Percentiles rank a stretch among this genome's conserved stretches.
These are phyloP conservation scores for Staphylotrichum tortipilum DNA, from an alignment of 495 filamentous ascomycete species.

Conservation along the genomic window DNA sequence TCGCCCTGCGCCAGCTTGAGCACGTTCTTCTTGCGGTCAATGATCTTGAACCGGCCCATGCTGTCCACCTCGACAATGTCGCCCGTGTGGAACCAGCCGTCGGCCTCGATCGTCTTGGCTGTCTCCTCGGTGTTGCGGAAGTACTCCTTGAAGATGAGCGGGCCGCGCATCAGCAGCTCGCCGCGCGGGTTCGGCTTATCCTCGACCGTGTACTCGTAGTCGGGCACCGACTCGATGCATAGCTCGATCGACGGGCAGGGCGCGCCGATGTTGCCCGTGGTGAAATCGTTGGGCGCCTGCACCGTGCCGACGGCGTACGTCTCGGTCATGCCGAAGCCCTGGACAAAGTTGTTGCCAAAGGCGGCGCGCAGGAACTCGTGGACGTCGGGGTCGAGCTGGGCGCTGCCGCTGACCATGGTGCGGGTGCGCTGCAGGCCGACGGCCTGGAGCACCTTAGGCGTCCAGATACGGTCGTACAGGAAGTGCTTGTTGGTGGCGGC, in stretches of 20 bases:
- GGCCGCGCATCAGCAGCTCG: constrained; percentile 77
- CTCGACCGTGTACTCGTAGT: constrained; percentile 86
- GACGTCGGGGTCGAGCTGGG: constrained; percentile 78
- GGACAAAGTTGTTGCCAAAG: constrained; percentile 68
- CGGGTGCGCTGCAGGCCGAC: constrained; percentile 68
- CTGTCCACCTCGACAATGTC: constrained; percentile 81
- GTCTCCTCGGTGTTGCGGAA: constrained; percentile 85
- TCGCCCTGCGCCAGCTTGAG: constrained; percentile 97
- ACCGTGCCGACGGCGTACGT: constrained; percentile 72
- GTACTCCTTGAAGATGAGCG: constrained; percentile 73
- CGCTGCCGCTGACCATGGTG: constrained; percentile 79
- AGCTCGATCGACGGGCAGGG: constrained; percentile 59
- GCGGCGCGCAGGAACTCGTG: constrained; percentile 82
- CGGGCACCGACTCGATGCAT: constrained; percentile 79
- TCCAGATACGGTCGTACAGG: constrained; percentile 88
- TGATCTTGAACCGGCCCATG: constrained; percentile 79
- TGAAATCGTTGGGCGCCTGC: constrained; percentile 62
- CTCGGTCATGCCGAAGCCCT: constrained; percentile 94
- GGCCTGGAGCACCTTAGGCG: constrained; percentile 73
- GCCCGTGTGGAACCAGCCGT: constrained; percentile 96
- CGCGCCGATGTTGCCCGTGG: constrained; percentile 72
- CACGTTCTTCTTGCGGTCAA: constrained; percentile 97
- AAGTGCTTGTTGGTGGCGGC: constrained; percentile 73
- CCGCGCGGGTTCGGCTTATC: constrained; percentile 92
- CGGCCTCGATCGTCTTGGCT: constrained; percentile 65